Conservation (phyloP, 2,329 filamentous ascomycete species). For the Diaporthe vexans region DNA sequence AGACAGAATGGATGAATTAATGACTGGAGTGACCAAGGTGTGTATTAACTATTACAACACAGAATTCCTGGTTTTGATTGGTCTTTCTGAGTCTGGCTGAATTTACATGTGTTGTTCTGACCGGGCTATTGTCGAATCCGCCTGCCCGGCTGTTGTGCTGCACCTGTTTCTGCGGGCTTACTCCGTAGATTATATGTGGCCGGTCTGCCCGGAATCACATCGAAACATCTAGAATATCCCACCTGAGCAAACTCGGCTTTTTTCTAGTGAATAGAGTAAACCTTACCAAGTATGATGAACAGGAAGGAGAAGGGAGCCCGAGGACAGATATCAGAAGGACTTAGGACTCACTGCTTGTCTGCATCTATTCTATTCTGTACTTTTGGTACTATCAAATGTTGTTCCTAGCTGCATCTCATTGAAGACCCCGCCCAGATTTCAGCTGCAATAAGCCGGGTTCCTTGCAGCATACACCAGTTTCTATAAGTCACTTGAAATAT, state of each 20-base stretch:
- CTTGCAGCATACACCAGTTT: not conserved
- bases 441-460: not conserved
- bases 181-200: not conserved
- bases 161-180: slow-evolving; percentile 7
- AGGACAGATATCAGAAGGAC: not conserved
- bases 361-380: not conserved
- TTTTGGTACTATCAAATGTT: not conserved
- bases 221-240: slow-evolving; percentile 11
- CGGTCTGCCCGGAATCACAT: not conserved
- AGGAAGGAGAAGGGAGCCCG: not conserved
- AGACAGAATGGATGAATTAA: not conserved
- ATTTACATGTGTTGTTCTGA: not conserved
- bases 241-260: not conserved
- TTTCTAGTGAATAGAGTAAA: not conserved
- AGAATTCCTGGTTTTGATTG: not conserved
- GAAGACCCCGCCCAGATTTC: not conserved
- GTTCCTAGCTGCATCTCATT: too few species aligned
- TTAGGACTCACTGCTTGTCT: not conserved
- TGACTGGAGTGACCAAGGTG: not conserved
- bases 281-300: not conserved
- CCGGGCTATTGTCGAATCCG: not conserved
- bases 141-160: not conserved
- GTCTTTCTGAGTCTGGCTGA: not conserved
- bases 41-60: not conserved
- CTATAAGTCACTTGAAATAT: not conserved